Evolutionary conservation across 176 grass and related monocot species (phyloP), one percentile per base, ranked within the genome.

Genomic region (Hyparrhenia diplandra): DNA sequence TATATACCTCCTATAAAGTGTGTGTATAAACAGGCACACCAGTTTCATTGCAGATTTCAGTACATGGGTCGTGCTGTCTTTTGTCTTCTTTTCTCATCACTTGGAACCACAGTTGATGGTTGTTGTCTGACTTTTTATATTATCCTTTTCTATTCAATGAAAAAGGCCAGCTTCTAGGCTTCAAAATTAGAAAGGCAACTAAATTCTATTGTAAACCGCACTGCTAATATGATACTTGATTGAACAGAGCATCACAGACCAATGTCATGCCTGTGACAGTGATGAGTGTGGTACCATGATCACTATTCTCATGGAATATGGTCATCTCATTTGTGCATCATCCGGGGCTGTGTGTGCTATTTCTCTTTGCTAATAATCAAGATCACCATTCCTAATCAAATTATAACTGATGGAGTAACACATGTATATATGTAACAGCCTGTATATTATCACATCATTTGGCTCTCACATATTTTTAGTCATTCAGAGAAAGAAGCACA

Each of bases 51-150:
- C n/a, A n/a, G n/a, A n/a, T n/a, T n/a, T n/a, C n/a, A n/a, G n/a
- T n/a, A n/a, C n/a, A n/a, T n/a, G n/a, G n/a, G n/a, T n/a, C n/a
- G n/a, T n/a, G n/a, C n/a, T n/a, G n/a, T n/a, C n/a, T n/a, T n/a
- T n/a, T n/a, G n/a, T n/a, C n/a, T n/a, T n/a, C n/a, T n/a, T n/a
- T n/a, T n/a, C n/a, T n/a, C n/a, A n/a, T 76, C 70, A 76, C 72
- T 72, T 35, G 65, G 35, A 46, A 76, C 6, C 76, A 71, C 43
- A 49, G 37, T 82, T 82, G 77, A 85, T 77, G 77, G 83, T 77
- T 77, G 78, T 20, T 82, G 58, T 85, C 46, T n/a, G n/a, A 67
- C 40, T 46, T 13, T 59, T 82, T 46, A 1, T 4, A 73, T 69
- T 40, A 31, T 11, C 34, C 16, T 76, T 43, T 34, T 0, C 10